Evolutionary conservation across 805 yeast species (phyloP), one percentile per base, ranked within the genome.

Genomic region (Jamesozyma hellenica): DNA sequence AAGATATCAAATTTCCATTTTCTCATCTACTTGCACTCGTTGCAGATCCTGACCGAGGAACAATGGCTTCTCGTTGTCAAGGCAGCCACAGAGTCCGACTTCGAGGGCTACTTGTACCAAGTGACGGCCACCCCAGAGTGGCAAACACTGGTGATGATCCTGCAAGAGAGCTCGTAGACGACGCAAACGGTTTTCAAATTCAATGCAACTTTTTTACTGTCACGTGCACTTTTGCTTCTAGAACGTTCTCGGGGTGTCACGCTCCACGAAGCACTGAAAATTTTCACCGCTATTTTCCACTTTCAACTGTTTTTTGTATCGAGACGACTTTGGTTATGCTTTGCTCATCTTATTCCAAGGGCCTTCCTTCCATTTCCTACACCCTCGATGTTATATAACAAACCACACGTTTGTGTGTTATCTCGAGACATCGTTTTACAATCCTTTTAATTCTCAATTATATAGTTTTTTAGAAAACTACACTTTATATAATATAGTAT

Each of bases 1-100:
- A 62, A 64, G 13, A 42, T 73, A 16, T 69, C 77, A n/a, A 86
- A 87, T 56, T 86, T 87, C 71, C 96, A 88, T 55, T 63, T 86
- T 38, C 56, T 90, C 41, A 55, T 70, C 3, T 84, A 78, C 55
- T 48, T 87, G 35, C 57, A 63, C 28, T 66, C 72, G 2, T 57
- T 79, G 49, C 79, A 74, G 2, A 70, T 87, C 4, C 61, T 88
- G 36, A 68, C 75, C 11, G 53, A 62, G 0, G 65, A 66, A 3
- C 96, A 86, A 49, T 65, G 71, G 51, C 45, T 60, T 16, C 47
- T 74, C 41, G 60, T 82, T 28, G 53, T 72, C 3, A 58, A 66
- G 15, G 74, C 71, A 19, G 79, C 79, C 2, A 56, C 57, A 6
- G 59, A 60, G 2, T 58, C 66, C 13, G 73, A 72, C 39, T 72